Base-by-base conservation (phyloP, 805 yeast genomes). In the Zygosaccharomyces bailii region DNA sequence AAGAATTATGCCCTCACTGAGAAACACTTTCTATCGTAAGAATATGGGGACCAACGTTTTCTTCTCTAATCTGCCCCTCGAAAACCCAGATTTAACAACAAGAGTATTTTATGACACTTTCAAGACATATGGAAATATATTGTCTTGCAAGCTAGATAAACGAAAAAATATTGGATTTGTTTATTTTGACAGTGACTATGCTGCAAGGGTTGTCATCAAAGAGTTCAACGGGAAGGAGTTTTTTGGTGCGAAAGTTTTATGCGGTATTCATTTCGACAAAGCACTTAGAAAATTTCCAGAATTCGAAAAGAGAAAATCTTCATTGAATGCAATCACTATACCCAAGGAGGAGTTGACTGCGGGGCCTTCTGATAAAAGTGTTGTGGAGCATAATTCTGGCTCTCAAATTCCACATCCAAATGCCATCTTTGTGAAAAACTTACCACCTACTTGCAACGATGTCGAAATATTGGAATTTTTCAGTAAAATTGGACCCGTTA, bases 1-100 rank as follows among this genome's bases (percentile, higher is more conserved):
- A 16, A 65, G 81, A 54, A 76, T 78, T 17, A 75, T 78, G 81
- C 79, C 77, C 3, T 75, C 80, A 0, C 49, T 76, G 40, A 70
- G 79, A 51, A 75, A 76, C 36, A 59, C 65, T 21, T 41, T 48
- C 3, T 61, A 60, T 45, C 63, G 74, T 37, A 68, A 67, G 47
- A 72, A 69, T 33, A 55, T 74, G 31, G 80, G 80, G 1, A 71
- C 78, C 1, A 78, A 78, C 49, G 72, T 78, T 0, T 74, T 75
- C 45, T 63, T 78, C 43, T 67, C 78, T 4, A 73, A 75, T 42
- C 59, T 78, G 33, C 71, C 75, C 0, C 23, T 57, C 2, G 54
- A 54, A 18, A 55, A 66, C 21, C 42, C 51, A 1, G 34, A 29
- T 4, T 51, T 72, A 30, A 68, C 80, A 0, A 70, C 76, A 19